Evolutionary conservation across 257 asterid species (phyloP), one percentile per base, ranked within the genome.

Genomic region (Euphrasia confusa): DNA sequence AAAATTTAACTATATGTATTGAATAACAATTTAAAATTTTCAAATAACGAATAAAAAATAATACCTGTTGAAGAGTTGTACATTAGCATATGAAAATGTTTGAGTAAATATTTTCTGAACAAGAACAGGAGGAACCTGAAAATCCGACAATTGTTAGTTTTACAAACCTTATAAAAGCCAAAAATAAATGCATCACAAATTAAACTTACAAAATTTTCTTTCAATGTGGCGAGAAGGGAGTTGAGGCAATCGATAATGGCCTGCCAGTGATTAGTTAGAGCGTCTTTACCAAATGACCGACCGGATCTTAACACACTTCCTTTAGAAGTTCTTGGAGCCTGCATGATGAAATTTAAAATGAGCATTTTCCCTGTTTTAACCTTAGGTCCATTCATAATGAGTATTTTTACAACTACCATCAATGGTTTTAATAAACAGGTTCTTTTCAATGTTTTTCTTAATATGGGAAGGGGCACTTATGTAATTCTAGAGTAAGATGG

Each of bases 81-180:
- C 96, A 69, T 92, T 92, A 30, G 86, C 79, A 68, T 81, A 89
- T 18, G 96, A 83, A 75, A 89, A 92, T 49, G 81, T 83, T 66
- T 92, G 99, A 15, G 91, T 82, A 70, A 63, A 92, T 75, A 89
- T 92, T 79, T 89, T 92, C 80, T 84, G 95, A 58, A 84, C 80
- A 61, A 92, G 95, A 78, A 89, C 86, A 2, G 95, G 88, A 17
- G 97, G 97, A 74, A 86, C 99, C 97, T 92, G 81, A 68, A 74
- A 76, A 66, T 32, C 55, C 57, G 69, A 76, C 60, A 66, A 55
- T 17, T 44, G 60, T 83, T 42, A 79, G 85, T 78, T 68, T 72
- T 45, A 71, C 37, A 44, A 50, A 63, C 14, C 59, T 27, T n/a
- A 33, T 58, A 21, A 54, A 49, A 42, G 42, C 13, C 1, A 48